A percentile compares a stretch with the other conserved stretches of the same genome.
phyloP scores from a whole-genome alignment of 2,329 filamentous ascomycete species.

The Dactylellina parvicollis region DNA sequence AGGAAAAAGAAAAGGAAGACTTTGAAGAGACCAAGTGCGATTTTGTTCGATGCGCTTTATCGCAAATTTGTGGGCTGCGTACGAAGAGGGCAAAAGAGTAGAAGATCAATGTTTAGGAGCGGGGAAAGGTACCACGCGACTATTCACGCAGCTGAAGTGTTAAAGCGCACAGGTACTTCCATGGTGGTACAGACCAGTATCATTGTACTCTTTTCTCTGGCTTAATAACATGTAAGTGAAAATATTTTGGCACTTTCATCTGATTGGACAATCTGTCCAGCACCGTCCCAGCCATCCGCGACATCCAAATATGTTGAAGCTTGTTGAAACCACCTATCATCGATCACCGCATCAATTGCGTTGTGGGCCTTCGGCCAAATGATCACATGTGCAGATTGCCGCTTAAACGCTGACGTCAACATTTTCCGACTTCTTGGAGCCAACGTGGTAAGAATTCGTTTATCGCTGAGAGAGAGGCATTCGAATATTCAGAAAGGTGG shows the following conservation, averaged over 20 bases:
- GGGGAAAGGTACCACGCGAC: constrained; percentile 16
- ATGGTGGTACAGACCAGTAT: neutral
- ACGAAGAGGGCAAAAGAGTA: neutral
- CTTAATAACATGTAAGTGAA: too few species aligned
- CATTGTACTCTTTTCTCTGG: neutral
- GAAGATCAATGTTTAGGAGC: neutral
- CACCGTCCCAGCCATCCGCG: neutral
- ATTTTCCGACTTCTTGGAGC: neutral
- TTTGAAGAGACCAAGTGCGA: too few species aligned
- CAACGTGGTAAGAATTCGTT: too few species aligned
- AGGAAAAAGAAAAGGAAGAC: neutral
- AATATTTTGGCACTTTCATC: too few species aligned
- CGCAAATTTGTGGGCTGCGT: neutral
- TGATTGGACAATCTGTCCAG: constrained; percentile 4
- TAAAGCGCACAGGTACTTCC: neutral
- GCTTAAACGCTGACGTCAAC: constrained; percentile 20
- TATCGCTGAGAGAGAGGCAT: neutral
- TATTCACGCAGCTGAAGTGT: neutral
- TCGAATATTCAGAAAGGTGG: neutral
- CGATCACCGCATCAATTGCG: too few species aligned
- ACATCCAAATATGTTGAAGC: neutral
- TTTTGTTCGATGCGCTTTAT: too few species aligned
- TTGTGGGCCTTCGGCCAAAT: neutral
- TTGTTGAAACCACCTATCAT: too few species aligned
- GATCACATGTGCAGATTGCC: constrained; percentile 16